Evolutionary conservation across 2,329 filamentous ascomycete genomes (phyloP).

Genomic region (Trichoderma asperellum): DNA sequence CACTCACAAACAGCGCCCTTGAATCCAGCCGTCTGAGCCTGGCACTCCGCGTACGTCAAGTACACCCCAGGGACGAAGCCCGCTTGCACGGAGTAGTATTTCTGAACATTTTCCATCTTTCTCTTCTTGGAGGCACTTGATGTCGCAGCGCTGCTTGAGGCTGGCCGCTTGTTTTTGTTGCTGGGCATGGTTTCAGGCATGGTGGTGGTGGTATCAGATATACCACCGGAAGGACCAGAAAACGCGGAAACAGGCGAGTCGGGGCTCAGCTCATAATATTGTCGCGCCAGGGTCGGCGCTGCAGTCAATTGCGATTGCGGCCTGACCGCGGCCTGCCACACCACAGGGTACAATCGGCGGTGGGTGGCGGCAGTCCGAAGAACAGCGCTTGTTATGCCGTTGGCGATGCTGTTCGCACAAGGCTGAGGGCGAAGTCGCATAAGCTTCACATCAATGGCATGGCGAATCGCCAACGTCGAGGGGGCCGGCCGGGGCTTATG

Average conservation of each 20-base stretch:
- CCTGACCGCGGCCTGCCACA: constrained; percentile 20
- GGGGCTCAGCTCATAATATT: constrained; percentile 29
- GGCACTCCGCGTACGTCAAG: constrained; percentile 62
- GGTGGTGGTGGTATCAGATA: constrained; percentile 22
- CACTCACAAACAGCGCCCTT: constrained; percentile 69
- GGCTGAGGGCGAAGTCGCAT: constrained; percentile 33
- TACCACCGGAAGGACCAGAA: constrained; percentile 34
- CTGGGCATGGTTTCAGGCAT: constrained; percentile 34
- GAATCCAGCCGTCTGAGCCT: constrained; percentile 63
- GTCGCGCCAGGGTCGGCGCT: constrained; percentile 33
- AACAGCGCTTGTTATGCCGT: constrained; percentile 30
- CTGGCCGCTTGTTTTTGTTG: constrained; percentile 39
- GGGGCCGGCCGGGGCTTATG: neutral
- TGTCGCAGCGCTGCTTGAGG: constrained; percentile 31
- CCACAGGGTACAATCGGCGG: neutral
- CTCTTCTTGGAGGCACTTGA: constrained; percentile 48
- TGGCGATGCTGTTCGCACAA: constrained; percentile 33
- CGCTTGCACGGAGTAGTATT: constrained; percentile 66
- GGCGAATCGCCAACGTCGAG: constrained; percentile 20
- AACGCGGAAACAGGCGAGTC: constrained; percentile 36
- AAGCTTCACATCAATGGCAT: constrained; percentile 40
- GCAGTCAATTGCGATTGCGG: constrained; percentile 19
- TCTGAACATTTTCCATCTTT: constrained; percentile 54
- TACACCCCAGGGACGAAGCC: constrained; percentile 66
- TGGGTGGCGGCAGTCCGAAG: neutral